phyloP scores from a whole-genome alignment of 441 rosid species.

The Euphorbia schlechtendalii region DNA sequence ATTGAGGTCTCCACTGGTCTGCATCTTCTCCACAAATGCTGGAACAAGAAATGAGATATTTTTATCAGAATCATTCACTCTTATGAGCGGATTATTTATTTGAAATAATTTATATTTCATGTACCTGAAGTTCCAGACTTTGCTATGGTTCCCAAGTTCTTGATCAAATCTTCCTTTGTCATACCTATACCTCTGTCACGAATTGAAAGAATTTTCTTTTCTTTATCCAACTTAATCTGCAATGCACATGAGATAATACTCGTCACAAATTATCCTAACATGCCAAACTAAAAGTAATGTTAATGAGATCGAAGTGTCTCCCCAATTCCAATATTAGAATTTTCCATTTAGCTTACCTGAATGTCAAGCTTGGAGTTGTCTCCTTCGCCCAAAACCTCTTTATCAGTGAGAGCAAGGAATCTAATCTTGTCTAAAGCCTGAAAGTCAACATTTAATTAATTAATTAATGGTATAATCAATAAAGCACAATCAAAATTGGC shows the following conservation, averaged over 20 bases:
- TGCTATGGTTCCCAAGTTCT: constrained; percentile 95
- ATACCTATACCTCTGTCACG: constrained; percentile 96
- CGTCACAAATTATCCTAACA: no score
- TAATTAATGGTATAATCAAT: no score
- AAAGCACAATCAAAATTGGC: no score
- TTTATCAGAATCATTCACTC: no score
- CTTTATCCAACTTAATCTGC: constrained; percentile 90
- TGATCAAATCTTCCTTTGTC: constrained; percentile 91
- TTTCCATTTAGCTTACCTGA: constrained; percentile 44
- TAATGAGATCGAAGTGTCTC: background rate
- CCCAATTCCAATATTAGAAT: background rate
- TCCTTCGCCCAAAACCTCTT: constrained; percentile 92
- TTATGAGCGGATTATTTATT: no score
- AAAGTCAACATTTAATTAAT: constrained; percentile 10
- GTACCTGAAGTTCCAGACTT: constrained; percentile 97
- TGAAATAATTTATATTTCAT: background rate
- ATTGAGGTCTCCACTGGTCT: constrained; percentile 87
- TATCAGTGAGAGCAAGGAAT: constrained; percentile 86
- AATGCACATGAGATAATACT: background rate
- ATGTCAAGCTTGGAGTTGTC: constrained; percentile 87
- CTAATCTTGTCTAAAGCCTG: constrained; percentile 93
- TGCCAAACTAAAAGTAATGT: background rate
- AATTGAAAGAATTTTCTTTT: constrained; percentile 66
- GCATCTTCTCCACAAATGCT: constrained; percentile 98
- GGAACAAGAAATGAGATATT: constrained; percentile 13